Conservation (phyloP, 768 basidiomycete genomes). For the Mycena kentingensis region DNA sequence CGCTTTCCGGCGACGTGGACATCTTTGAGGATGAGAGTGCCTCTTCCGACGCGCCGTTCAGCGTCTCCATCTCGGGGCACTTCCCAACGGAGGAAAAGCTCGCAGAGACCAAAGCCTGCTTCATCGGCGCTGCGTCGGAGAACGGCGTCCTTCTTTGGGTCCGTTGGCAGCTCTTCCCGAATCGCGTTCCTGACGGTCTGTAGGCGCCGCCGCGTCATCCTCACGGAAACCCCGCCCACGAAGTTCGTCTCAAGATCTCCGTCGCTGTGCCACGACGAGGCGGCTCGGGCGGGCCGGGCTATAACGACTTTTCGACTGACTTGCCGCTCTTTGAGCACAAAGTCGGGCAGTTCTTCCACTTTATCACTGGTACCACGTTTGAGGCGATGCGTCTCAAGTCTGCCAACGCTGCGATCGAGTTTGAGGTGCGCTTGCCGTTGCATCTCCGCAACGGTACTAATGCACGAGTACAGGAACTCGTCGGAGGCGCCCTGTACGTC, state of each 20-base stretch:
- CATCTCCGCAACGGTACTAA: background rate
- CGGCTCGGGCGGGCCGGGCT: background rate
- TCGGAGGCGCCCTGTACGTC: slow-evolving; percentile 1
- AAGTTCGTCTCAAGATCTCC: slow-evolving; percentile 9
- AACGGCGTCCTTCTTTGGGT: slow-evolving; percentile 15
- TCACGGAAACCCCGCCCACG: background rate
- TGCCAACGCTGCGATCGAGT: slow-evolving; percentile 4
- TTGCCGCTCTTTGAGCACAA: slow-evolving; percentile 8
- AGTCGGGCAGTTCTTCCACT: slow-evolving; percentile 1
- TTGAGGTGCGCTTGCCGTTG: slow-evolving; percentile 1
- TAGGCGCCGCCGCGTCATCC: slow-evolving; percentile 13
- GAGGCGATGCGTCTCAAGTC: slow-evolving; percentile 12
- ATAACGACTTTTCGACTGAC: slow-evolving; percentile 17
- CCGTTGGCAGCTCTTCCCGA: background rate
- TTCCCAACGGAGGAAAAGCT: background rate
- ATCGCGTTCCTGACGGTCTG: background rate
- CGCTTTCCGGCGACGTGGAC: slow-evolving; percentile 3
- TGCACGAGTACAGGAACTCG: slow-evolving; percentile 1
- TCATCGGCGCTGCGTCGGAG: slow-evolving; percentile 1
- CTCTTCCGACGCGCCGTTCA: background rate
- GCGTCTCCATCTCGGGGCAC: slow-evolving; percentile 3
- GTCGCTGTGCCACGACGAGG: slow-evolving; percentile 2
- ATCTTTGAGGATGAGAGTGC: background rate
- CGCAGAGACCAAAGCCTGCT: slow-evolving; percentile 4
- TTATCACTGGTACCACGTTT: slow-evolving; percentile 9